A percentile compares a stretch with the other conserved stretches of the same genome.
These are phyloP conservation scores for Rhizopus delemar DNA, from an alignment of 371 early-diverging fungal genomes.

Conservation along the genomic window DNA sequence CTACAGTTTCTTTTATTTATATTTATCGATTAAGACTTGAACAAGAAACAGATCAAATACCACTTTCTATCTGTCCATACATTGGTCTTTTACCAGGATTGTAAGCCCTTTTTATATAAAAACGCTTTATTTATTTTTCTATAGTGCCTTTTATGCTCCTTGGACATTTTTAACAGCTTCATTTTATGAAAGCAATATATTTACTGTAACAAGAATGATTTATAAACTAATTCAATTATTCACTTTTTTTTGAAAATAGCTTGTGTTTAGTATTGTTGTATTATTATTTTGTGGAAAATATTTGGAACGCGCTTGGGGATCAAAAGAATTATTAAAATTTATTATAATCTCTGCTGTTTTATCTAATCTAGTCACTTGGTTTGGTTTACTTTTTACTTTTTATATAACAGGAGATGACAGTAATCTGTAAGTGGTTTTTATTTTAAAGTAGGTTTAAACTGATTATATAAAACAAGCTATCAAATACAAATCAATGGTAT, in stretches of 20 bases:
- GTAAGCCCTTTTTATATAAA: constrained; percentile 27
- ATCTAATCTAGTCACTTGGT: constrained; percentile 58
- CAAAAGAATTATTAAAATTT: constrained; percentile 69
- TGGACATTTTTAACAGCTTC: constrained; percentile 51
- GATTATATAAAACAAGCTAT: constrained; percentile 31
- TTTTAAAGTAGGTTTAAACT: background rate
- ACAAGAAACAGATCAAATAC: constrained; percentile 24
- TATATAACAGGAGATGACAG: constrained; percentile 56
- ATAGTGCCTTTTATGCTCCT: constrained; percentile 39
- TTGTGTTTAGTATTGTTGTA: constrained; percentile 44
- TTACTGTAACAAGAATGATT: constrained; percentile 31
- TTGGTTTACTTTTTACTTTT: constrained; percentile 61
- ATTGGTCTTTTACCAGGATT: constrained; percentile 52
- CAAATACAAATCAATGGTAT: constrained; percentile 67
- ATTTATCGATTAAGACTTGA: constrained; percentile 29
- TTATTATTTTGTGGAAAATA: constrained; percentile 69
- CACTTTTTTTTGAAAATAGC: constrained; percentile 31
- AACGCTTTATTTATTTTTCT: background rate
- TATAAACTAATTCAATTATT: background rate
- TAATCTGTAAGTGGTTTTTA: constrained; percentile 57
- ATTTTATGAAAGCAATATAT: constrained; percentile 44
- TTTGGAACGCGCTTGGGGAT: constrained; percentile 78
- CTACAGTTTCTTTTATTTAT: constrained; percentile 32
- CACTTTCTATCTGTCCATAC: constrained; percentile 33
- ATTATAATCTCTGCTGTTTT: constrained; percentile 55